phyloP scores from a whole-genome alignment of 768 basidiomycete species.

The Daedalea quercina region DNA sequence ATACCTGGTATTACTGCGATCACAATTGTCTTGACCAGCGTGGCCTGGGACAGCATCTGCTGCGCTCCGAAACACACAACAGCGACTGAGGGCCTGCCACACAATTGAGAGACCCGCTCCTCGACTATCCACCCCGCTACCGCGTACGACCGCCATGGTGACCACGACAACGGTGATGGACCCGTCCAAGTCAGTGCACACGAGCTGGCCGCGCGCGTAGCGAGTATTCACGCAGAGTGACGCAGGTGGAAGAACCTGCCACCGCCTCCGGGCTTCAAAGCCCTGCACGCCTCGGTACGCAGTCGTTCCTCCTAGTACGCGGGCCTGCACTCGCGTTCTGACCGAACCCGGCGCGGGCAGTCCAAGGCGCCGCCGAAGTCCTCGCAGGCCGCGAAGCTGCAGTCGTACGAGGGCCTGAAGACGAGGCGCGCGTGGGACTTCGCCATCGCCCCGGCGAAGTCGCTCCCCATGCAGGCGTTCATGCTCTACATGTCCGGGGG shows the following conservation, averaged over 20 bases:
- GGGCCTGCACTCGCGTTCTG: neutral
- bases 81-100: no score
- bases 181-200: slow-evolving; percentile 12
- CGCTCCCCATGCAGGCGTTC: slow-evolving; percentile 93
- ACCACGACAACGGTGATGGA: slow-evolving; percentile 6
- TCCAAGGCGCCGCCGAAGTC: slow-evolving; percentile 34
- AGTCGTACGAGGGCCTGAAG: slow-evolving; percentile 62
- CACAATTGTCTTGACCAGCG: no score
- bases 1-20: no score
- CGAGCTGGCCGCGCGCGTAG: neutral
- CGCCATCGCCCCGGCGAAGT: slow-evolving; percentile 80
- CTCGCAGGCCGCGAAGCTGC: slow-evolving; percentile 27
- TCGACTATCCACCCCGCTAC: no score
- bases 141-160: neutral
- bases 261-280: slow-evolving; percentile 64
- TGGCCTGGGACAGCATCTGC: no score
- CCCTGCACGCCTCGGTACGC: slow-evolving; percentile 30
- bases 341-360: slow-evolving; percentile 23
- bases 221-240: neutral
- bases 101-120: no score
- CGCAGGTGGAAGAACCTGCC: slow-evolving; percentile 59
- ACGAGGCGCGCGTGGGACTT: slow-evolving; percentile 82
- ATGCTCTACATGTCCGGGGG: slow-evolving; percentile 99
- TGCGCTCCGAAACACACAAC: no score
- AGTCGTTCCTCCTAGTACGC: neutral